Evolutionary conservation across 2,329 filamentous ascomycete species (phyloP), one percentile per base, ranked within the genome.

Genomic region (Fusarium sublunatum): DNA sequence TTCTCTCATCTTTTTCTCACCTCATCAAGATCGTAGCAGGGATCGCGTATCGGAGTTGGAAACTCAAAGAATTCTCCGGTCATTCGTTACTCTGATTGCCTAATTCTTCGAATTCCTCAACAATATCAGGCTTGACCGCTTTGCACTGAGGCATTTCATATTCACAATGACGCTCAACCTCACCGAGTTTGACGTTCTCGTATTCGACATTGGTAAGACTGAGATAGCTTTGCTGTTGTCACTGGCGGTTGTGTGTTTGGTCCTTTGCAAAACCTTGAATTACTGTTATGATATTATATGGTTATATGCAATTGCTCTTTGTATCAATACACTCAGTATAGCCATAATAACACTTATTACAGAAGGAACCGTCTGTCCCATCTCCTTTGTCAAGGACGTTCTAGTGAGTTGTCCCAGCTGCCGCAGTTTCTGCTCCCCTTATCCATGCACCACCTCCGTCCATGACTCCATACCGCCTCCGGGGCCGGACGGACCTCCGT

Each of bases 311-410:
- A 39, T 32, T 39, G 38, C 24, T 26, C 19, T 46, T 44, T 31
- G 32, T 57, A 61, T 49, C 38, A 39, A 46, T 50, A 45, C 35
- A 28, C 39, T 31, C 53, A 64, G 50, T 50, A 66, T 66, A 67
- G 59, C 24, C 26, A 53, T 64, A 67, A 58, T 66, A 66, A 66
- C 64, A 67, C 45, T 53, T 25, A 26, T 45, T 67, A 44, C 69
- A 93, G 91, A 93, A 83, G 91, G 91, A 63, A 93, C 91, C 45
- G 88, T 93, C 64, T 93, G 90, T 76, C 89, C 90, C 69, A 92
- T 93, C 74, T 91, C 89, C 69, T 93, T 93, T 77, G 91, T 93
- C 77, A 91, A 91, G 79, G 89, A 93, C 75, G 86, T 91, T 65
- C 81, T 93, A 79, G 91, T 93, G 86, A 85, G 90, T 79, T 43